Base-by-base conservation (phyloP, 331 rosid species). In the Rhamnella rubrinervis region DNA sequence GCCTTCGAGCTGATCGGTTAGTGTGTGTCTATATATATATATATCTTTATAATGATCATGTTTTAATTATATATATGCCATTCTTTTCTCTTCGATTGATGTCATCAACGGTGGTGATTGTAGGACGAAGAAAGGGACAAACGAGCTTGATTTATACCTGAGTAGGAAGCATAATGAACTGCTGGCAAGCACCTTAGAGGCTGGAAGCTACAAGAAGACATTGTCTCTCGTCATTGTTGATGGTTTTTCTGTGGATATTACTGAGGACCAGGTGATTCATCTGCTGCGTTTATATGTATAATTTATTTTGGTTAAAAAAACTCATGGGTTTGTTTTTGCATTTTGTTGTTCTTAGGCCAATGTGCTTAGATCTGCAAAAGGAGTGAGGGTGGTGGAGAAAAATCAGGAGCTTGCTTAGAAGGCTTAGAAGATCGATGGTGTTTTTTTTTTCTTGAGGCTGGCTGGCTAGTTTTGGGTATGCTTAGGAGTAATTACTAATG, bases 311-410 rank as follows among this genome's bases (percentile, higher is more conserved):
- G 40, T 60, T 35, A 21, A 12, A 1, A 7, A 56, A 68, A 20
- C 57, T 63, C 18, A 38, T 51, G 26, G 58, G 15, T 47, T 14
- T 7, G 58, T 9, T 13, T 19, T 38, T 46, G 51, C 12, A 59
- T 47, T 50, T 50, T 4, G 47, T 40, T 46, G 1, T 26, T 38
- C 6, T 63, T 85, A 93, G 98, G 98, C 97, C 21, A 85, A 71
- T 62, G 71, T 59, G 82, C 97, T 93, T 67, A 86, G 97, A 88
- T 88, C 93, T 83, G 97, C 93, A 40, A 73, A 86, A 41, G 96
- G 83, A 85, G 97, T 93, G 76, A 86, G 98, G 76, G 63, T 93
- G 70, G 98, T 93, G 86, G 97, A 90, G 90, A 93, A 88, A 69
- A 85, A 93, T 61, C 92, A 85, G 74, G 87, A 80, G 68, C 57